These are phyloP conservation scores for Pachyrhizus erosus DNA, from an alignment of 306 rosid species.

Conservation along the genomic window DNA sequence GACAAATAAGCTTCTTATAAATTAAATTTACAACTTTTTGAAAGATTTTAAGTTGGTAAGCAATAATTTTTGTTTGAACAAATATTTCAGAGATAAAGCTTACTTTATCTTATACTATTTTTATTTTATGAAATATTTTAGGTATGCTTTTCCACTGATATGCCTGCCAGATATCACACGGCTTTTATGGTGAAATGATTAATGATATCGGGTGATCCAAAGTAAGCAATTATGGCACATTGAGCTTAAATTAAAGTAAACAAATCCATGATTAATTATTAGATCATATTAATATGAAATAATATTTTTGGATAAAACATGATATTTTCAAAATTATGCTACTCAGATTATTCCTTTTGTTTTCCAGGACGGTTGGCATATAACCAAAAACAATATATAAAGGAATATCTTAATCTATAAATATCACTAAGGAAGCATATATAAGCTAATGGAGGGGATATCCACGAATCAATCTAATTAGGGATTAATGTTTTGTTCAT, in stretches of 20 bases:
- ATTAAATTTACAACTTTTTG: not conserved
- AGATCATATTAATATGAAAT: not conserved
- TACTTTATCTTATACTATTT: too few relatives aligned
- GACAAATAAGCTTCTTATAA: not conserved
- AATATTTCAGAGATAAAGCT: not conserved
- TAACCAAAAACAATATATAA: too few relatives aligned
- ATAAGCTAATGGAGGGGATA: not conserved
- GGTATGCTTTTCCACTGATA: not conserved
- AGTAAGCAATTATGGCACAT: conserved; percentile 13
- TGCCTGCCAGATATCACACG: not conserved
- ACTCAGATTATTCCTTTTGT: too few relatives aligned
- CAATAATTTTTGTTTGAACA: not conserved
- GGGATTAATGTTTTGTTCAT: not conserved
- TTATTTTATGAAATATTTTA: not conserved
- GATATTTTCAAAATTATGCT: too few relatives aligned
- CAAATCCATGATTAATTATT: not conserved
- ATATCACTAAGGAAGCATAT: not conserved
- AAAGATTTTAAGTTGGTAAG: not conserved
- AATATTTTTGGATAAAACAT: not conserved
- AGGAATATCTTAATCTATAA: not conserved
- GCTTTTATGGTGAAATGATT: conserved; percentile 1
- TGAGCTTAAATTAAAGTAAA: not conserved
- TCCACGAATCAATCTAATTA: too few relatives aligned
- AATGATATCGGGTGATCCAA: not conserved
- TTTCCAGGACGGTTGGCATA: too few relatives aligned